Conservation (phyloP, 2,329 filamentous ascomycete species). For the Exophiala phaeomuriformis region DNA sequence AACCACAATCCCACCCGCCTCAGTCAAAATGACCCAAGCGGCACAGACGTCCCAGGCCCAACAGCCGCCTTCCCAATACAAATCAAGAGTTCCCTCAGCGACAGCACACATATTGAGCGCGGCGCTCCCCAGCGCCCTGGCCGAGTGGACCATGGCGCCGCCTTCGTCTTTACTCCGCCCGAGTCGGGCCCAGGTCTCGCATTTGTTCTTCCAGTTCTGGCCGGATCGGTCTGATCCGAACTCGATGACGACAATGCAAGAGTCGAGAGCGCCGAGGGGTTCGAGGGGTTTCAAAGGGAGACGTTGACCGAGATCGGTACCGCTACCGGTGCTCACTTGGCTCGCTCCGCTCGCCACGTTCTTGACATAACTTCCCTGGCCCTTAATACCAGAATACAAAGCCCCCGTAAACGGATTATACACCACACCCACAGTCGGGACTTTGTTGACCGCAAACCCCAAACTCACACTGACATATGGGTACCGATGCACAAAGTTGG, state of each 20-base stretch:
- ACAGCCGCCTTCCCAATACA: conserved; percentile 60
- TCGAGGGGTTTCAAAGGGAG: conserved; percentile 32
- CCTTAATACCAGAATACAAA: conserved; percentile 51
- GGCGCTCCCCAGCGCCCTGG: conserved; percentile 52
- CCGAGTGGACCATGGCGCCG: conserved; percentile 56
- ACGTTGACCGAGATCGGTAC: background rate
- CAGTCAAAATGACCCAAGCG: conserved; percentile 54
- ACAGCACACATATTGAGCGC: conserved; percentile 56
- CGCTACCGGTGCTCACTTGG: background rate
- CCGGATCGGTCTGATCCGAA: conserved; percentile 55
- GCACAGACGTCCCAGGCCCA: conserved; percentile 63
- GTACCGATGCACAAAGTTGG: conserved; percentile 58
- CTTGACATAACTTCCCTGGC: conserved; percentile 47
- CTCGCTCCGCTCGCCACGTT: conserved; percentile 16
- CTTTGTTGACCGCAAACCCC: conserved; percentile 46
- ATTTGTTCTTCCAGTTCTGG: conserved; percentile 51
- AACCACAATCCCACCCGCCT: conserved; percentile 54
- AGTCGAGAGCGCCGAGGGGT: conserved; percentile 43
- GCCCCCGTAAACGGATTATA: conserved; percentile 54
- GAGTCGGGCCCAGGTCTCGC: conserved; percentile 46
- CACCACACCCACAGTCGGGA: conserved; percentile 52
- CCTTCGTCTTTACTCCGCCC: conserved; percentile 45
- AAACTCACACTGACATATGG: conserved; percentile 54
- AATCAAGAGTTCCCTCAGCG: conserved; percentile 50
- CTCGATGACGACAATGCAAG: conserved; percentile 51